phyloP scores from a whole-genome alignment of 1,139 yeast species.

The Yamadazyma membranifaciens region DNA sequence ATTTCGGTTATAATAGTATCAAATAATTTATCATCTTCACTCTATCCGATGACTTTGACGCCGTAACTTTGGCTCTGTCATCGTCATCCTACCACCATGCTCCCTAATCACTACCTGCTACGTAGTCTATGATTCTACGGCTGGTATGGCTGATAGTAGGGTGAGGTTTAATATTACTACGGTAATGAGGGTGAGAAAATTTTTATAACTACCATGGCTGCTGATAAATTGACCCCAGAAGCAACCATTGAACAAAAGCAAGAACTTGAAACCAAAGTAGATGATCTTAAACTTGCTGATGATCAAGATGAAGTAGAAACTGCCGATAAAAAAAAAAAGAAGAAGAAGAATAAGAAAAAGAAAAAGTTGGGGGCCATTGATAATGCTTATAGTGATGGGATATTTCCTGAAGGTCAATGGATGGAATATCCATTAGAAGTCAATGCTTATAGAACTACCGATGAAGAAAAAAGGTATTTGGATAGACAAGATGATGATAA shows the following conservation, averaged over 20 bases:
- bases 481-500: conserved; percentile 63
- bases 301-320: conserved; percentile 12
- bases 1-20: too few species aligned
- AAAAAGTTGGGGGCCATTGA: conserved; percentile 57
- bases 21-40: too few species aligned
- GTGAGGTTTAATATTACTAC: too few species aligned
- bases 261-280: conserved; percentile 15
- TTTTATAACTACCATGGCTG: conserved; percentile 5
- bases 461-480: conserved; percentile 79
- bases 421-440: conserved; percentile 69
- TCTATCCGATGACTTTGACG: too few species aligned
- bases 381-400: conserved; percentile 65
- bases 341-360: conserved; percentile 46
- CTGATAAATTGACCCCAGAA: too few species aligned
- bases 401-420: conserved; percentile 90
- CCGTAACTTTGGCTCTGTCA: too few species aligned
- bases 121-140: too few species aligned
- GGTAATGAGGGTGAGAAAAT: conserved; percentile 3
- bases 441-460: conserved; percentile 74
- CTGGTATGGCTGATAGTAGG: too few species aligned
- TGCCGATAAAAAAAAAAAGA: conserved; percentile 32
- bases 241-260: conserved; percentile 5
- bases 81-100: too few species aligned
- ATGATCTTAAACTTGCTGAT: conserved; percentile 11
- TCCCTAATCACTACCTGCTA: too few species aligned